These are phyloP conservation scores for Plasmodium vinckei DNA, from an alignment of 169 alveolate species.

Conservation along the genomic window DNA sequence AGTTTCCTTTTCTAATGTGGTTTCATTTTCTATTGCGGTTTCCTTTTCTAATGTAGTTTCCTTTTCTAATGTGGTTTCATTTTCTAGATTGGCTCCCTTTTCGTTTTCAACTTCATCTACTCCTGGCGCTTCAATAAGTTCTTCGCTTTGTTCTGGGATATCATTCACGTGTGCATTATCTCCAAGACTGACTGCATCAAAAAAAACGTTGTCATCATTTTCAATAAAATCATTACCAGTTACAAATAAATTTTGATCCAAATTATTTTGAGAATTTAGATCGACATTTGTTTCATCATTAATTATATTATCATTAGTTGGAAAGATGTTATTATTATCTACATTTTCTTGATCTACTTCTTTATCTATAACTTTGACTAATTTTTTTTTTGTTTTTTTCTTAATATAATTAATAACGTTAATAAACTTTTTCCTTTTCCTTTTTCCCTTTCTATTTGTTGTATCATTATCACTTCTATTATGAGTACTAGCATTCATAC, in stretches of 20 bases:
- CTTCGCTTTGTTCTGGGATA: not conserved
- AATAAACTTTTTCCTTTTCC: conserved; percentile 41
- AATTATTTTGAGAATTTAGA: not conserved
- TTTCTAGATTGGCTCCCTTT: not conserved
- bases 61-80: not conserved
- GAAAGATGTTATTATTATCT: not conserved
- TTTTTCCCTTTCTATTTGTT: conserved; percentile 5
- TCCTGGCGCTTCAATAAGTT: not conserved
- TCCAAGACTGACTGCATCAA: not conserved
- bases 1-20: not conserved
- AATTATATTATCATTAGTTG: too few relatives aligned
- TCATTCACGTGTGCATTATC: not conserved
- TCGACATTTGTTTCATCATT: not conserved
- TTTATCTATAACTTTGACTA: conserved; percentile 23
- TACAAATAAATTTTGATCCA: not conserved
- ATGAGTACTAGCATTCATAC: not conserved
- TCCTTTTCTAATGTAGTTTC: not conserved
- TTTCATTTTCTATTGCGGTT: not conserved
- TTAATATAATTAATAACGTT: conserved; percentile 59
- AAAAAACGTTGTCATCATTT: not conserved
- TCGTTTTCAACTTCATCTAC: not conserved
- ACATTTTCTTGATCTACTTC: not conserved
- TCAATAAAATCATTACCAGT: not conserved
- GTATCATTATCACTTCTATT: not conserved
- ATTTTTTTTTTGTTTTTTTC: conserved; percentile 47